Evolutionary conservation across 495 filamentous ascomycete species (phyloP).

Genomic region (Lasiosphaeria miniovina): DNA sequence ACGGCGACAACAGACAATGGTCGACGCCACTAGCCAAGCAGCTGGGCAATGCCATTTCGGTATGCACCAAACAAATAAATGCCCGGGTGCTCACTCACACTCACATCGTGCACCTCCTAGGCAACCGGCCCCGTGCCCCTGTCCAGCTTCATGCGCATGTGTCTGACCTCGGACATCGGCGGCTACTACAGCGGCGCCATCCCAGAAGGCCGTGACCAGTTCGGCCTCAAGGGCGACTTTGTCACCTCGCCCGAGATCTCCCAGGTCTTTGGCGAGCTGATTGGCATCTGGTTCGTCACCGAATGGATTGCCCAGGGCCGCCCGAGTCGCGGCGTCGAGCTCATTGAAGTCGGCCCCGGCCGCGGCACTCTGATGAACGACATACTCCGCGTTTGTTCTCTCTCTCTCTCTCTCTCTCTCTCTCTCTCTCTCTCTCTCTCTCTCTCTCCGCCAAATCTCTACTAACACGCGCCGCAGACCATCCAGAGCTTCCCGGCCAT

Average conservation of each 20-base stretch:
- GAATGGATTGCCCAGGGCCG: slow-evolving; percentile 93
- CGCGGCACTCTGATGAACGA: slow-evolving; percentile 97
- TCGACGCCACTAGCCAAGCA: slow-evolving; percentile 87
- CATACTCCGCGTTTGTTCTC: slow-evolving; percentile 70
- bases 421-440: slow-evolving; percentile 2
- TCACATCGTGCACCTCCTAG: slow-evolving; percentile 30
- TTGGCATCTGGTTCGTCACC: slow-evolving; percentile 89
- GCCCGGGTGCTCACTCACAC: slow-evolving; percentile 4
- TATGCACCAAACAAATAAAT: slow-evolving; percentile 31
- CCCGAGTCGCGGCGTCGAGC: slow-evolving; percentile 65
- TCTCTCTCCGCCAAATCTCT: neutral
- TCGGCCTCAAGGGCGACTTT: slow-evolving; percentile 88
- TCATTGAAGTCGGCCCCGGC: slow-evolving; percentile 92
- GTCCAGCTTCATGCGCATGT: slow-evolving; percentile 96
- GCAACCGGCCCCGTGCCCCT: slow-evolving; percentile 86
- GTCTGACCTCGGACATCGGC: slow-evolving; percentile 82
- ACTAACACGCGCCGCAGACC: slow-evolving; percentile 52
- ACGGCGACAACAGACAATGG: slow-evolving; percentile 54
- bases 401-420: neutral
- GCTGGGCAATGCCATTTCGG: slow-evolving; percentile 78
- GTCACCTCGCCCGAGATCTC: slow-evolving; percentile 97
- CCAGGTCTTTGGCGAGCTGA: slow-evolving; percentile 90
- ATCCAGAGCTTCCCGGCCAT: slow-evolving; percentile 78
- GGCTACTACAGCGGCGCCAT: slow-evolving; percentile 86
- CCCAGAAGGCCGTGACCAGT: slow-evolving; percentile 67